A percentile compares a stretch with the other conserved stretches of the same genome.
Evolutionary conservation across 257 asterid species (phyloP).

Genomic region (Marsdenia floribunda): DNA sequence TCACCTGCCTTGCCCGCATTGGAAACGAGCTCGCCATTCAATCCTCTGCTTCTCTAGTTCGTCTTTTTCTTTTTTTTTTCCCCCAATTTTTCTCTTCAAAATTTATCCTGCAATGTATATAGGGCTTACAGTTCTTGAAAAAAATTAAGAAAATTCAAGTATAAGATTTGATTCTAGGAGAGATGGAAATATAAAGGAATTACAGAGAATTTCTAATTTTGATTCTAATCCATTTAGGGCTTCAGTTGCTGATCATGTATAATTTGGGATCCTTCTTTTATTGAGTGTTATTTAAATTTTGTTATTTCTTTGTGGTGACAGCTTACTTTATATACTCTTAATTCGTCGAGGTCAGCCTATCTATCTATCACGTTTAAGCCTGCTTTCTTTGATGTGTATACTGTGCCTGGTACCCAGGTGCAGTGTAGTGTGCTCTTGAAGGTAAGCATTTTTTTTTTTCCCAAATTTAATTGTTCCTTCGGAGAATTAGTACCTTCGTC

Average conservation of each 20-base stretch:
- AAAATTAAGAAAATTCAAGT: not conserved
- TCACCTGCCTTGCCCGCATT: constrained; percentile 88
- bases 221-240: not conserved
- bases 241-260: not conserved
- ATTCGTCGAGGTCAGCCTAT: constrained; percentile 86
- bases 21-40: constrained; percentile 86
- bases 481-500: not conserved
- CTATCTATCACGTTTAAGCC: constrained; percentile 73
- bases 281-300: not conserved
- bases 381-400: constrained; percentile 68
- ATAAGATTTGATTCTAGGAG: not conserved
- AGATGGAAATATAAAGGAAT: not conserved
- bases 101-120: not conserved
- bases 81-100: not conserved
- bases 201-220: not conserved
- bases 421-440: constrained; percentile 82
- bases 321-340: constrained; percentile 73
- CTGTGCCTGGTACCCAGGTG: constrained; percentile 48
- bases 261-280: not conserved
- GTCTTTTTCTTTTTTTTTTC: not conserved
- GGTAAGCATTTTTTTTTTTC: constrained; percentile 30
- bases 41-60: constrained; percentile 72
- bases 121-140: not conserved
- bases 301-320: constrained; percentile 27
- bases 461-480: not conserved